Base-by-base conservation (phyloP, 306 rosid species). In the Pachyrhizus erosus region DNA sequence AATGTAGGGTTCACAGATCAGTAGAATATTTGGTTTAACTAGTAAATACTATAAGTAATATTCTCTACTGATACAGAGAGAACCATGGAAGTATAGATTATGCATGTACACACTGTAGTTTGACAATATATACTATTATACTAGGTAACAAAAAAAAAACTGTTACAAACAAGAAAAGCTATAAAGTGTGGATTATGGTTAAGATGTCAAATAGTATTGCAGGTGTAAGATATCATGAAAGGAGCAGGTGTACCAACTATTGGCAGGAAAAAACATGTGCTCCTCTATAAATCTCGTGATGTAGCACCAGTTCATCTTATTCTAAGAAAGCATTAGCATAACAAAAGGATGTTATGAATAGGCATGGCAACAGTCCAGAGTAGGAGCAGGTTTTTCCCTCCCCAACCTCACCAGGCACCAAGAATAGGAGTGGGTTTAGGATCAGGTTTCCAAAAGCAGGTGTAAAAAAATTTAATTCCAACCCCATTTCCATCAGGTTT, bases 11-110 rank as follows among this genome's bases (percentile, higher is more conserved):
- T 58, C 65, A 45, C 74, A 82, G 40, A 55, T 26, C 33, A 76
- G 70, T 20, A 78, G 64, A 83, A 80, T 66, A 42, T 78, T 79
- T 31, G n/a, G 40, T 78, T 61, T 21, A 65, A 40, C 27, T 0
- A 34, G 70, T 62, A 78, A 23, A 49, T 49, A 77, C 37, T 13
- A 8, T 29, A 65, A 15, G 55, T 57, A 14, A 10, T 20, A 49
- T 66, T 67, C 54, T 68, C 21, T 13, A 39, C 21, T 12, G 17
- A 40, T 23, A 39, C 23, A 11, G 8, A 62, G 27, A 46, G 24
- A 29, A 48, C 33, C 55, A 55, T 11, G 34, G 18, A 29, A 23
- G 49, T 58, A 31, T 9, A 31, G 17, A 55, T 62, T 5, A 75
- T n/a, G 45, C 60, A 80, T 39, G 34, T 29, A 55, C 27, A 51